Conservation (phyloP, 2,329 filamentous ascomycete genomes). For the Tolypocladium tundrense region DNA sequence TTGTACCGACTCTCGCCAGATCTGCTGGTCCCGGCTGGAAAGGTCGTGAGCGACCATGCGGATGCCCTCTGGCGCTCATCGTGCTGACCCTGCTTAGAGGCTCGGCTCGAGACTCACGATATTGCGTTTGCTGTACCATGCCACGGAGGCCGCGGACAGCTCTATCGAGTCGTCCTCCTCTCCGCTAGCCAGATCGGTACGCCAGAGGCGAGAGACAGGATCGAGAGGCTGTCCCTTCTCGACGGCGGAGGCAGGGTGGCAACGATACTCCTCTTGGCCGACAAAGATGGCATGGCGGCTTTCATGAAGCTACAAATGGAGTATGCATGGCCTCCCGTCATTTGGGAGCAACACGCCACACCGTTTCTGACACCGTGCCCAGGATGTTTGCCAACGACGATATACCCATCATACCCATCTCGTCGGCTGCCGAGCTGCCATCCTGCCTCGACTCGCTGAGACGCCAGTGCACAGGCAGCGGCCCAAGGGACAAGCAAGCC, state of each 20-base stretch:
- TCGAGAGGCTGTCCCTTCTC: constrained; percentile 30
- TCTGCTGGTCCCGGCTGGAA: constrained; percentile 11
- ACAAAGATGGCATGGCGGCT: constrained; percentile 17
- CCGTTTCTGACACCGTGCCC: neutral
- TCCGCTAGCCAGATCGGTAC: constrained; percentile 24
- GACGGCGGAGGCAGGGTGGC: constrained; percentile 28
- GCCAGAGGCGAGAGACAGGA: constrained; percentile 17
- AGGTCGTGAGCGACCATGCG: constrained; percentile 7
- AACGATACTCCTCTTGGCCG: constrained; percentile 33
- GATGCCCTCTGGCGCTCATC: neutral
- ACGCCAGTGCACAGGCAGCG: constrained; percentile 10
- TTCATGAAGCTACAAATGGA: constrained; percentile 34
- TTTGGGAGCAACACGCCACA: neutral
- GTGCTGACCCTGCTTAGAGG: constrained; percentile 22
- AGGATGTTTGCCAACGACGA: constrained; percentile 22
- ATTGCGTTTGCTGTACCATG: constrained; percentile 26
- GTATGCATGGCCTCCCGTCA: constrained; percentile 16
- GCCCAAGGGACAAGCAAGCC: neutral
- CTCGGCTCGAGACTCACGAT: constrained; percentile 31
- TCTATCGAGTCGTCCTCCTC: constrained; percentile 30
- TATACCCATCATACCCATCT: constrained; percentile 33
- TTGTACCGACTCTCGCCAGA: constrained; percentile 14
- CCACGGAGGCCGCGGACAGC: neutral
- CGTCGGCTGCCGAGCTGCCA: constrained; percentile 22
- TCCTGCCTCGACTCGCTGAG: constrained; percentile 27